Evolutionary conservation across 176 grass and related monocot genomes (phyloP), one percentile per base, ranked within the genome.

Genomic region (Olyra latifolia): DNA sequence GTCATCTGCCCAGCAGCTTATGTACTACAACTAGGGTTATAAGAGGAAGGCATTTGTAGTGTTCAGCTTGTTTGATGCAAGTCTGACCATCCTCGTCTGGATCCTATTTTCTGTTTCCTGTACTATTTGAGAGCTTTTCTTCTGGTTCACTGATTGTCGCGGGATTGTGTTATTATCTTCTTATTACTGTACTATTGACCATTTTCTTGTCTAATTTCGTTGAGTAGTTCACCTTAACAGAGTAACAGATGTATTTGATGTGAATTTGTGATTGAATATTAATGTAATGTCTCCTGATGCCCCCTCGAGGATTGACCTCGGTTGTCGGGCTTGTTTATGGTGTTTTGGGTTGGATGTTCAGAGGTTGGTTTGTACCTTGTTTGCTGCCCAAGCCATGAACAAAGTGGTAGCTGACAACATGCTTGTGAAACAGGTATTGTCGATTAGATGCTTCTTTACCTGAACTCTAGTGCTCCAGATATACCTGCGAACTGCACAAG

Each of bases 1-100:
- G 69, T 91, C 92, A 39, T 91, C 92, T 27, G 74, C 92, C 14
- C 92, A 91, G 62, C 92, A 94, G 84, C 84, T 91, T 19, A 87
- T 91, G 84, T 94, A 91, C 87, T 94, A 91, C 92, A 91, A 94
- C 78, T 94, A 89, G 85, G 67, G 59, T 72, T 86, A 12, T 50
- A 42, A 58, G 82, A 82, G 83, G 66, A 86, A 82, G 83, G 72
- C 83, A 66, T 86, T 82, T 81, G 91, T 86, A 76, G 70, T 71
- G 60, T 74, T 83, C 54, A 79, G 85, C 90, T 89, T 89, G 88
- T 74, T 73, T 44, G 41, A 39, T 12, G 83, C 88, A 90, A 82
- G 83, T 72, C 49, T 67, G 50, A 69, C 79, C 73, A 43, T 73
- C 66, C 49, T 81, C 67, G 15, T 42, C 50, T 14, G 44, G 16